Evolutionary conservation across 2,329 filamentous ascomycete species (phyloP).

Genomic region (Cyclaneusma minus): DNA sequence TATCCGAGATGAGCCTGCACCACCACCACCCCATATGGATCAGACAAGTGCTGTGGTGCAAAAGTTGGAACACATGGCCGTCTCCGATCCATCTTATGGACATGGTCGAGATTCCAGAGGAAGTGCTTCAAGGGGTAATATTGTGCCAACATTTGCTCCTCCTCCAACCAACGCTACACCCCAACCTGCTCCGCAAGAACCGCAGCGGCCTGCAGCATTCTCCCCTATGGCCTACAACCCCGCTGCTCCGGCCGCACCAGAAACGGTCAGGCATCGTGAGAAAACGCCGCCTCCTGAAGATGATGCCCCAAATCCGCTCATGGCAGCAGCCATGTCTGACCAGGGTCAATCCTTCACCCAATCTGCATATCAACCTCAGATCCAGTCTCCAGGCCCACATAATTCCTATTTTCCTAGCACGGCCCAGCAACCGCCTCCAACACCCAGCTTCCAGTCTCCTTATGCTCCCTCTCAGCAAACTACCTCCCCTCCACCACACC

Average conservation of each 20-base stretch:
- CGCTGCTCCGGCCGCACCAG: conserved; percentile 59
- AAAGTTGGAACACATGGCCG: conserved; percentile 55
- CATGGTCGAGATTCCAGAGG: conserved; percentile 13
- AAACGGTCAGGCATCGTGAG: conserved; percentile 56
- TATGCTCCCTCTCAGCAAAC: not conserved
- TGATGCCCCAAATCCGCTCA: conserved; percentile 40
- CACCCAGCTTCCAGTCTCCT: conserved; percentile 3
- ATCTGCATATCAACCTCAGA: conserved; percentile 21
- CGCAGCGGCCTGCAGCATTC: conserved; percentile 30
- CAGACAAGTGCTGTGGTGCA: conserved; percentile 57
- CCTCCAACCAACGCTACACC: conserved; percentile 17
- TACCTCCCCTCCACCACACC: not conserved
- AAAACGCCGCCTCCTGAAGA: conserved; percentile 68
- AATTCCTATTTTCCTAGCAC: conserved; percentile 8
- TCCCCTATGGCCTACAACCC: conserved; percentile 63
- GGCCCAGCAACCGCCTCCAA: conserved; percentile 4
- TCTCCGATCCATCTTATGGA: conserved; percentile 39
- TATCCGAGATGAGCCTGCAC: conserved; percentile 47
- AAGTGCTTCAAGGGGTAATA: conserved; percentile 7
- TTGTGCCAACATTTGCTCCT: conserved; percentile 4
- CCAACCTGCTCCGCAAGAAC: conserved; percentile 16
- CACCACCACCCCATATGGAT: conserved; percentile 27
- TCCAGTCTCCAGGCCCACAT: not conserved
- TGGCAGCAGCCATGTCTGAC: conserved; percentile 40
- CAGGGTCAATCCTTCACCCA: conserved; percentile 36